Conservation (phyloP, 768 basidiomycete genomes). For the Pluteus cervinus region DNA sequence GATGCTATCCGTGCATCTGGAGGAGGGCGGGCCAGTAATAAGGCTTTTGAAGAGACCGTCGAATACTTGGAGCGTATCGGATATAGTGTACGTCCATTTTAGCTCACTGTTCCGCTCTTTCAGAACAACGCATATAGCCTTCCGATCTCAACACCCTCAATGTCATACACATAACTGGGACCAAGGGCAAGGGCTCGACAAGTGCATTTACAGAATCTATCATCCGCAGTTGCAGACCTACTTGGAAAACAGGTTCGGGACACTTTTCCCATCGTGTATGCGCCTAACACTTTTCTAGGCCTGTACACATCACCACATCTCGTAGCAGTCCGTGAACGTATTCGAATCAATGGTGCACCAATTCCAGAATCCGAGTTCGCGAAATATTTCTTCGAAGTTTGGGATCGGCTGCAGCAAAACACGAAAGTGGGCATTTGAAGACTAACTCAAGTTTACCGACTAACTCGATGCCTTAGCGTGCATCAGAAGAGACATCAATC, state of each 20-base stretch:
- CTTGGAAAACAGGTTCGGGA: constrained; percentile 74
- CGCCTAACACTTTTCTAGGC: constrained; percentile 37
- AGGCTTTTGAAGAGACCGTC: constrained; percentile 82
- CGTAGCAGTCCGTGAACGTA: constrained; percentile 91
- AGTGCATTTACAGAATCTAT: constrained; percentile 90
- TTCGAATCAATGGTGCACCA: constrained; percentile 87
- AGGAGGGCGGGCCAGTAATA: constrained; percentile 45
- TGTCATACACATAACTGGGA: constrained; percentile 94
- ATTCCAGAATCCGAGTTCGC: constrained; percentile 86
- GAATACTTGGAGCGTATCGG: constrained; percentile 87
- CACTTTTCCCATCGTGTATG: not conserved
- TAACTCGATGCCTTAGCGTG: constrained; percentile 29
- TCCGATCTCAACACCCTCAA: constrained; percentile 82
- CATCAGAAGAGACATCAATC: constrained; percentile 41
- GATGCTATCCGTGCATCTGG: constrained; percentile 78
- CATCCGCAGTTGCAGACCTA: constrained; percentile 64
- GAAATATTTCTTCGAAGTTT: constrained; percentile 92
- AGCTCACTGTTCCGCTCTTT: constrained; percentile 7
- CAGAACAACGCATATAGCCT: constrained; percentile 40
- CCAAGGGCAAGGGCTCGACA: constrained; percentile 97
- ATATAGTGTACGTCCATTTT: constrained; percentile 55
- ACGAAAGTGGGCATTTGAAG: constrained; percentile 37
- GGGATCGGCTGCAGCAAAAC: constrained; percentile 74
- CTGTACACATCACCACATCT: constrained; percentile 97
- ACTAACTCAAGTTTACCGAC: constrained; percentile 3